phyloP scores from a whole-genome alignment of 768 basidiomycete species.

The Kwoniella dejecticola region DNA sequence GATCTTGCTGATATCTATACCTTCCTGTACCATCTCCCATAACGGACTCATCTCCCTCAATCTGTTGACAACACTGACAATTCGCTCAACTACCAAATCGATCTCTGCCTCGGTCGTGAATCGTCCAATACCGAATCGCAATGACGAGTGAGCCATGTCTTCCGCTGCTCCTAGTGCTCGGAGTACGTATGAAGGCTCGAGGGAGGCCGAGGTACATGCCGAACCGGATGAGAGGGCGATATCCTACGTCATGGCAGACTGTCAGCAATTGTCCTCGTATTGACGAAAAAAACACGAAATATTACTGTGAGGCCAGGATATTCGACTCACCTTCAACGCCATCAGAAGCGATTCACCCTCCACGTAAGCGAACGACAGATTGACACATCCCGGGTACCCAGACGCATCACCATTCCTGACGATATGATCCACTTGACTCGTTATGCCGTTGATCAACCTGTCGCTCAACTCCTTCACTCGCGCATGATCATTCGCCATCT shows the following conservation, averaged over 20 bases:
- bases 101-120: constrained; percentile 98
- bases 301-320: too few species aligned
- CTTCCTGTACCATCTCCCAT: constrained; percentile 99
- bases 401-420: constrained; percentile 88
- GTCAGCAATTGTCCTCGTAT: too few species aligned
- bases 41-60: constrained; percentile 96
- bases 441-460: constrained; percentile 77
- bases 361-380: constrained; percentile 92
- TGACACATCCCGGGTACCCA: constrained; percentile 95
- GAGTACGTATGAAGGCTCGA: constrained; percentile 97
- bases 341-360: constrained; percentile 96
- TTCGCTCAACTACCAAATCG: constrained; percentile 86
- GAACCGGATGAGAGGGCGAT: constrained; percentile 97
- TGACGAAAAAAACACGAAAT: too few species aligned
- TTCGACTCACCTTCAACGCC: constrained; percentile 88
- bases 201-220: constrained; percentile 95
- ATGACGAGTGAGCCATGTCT: constrained; percentile 97
- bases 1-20: constrained; percentile 91
- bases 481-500: constrained; percentile 87
- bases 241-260: constrained; percentile 66
- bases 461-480: constrained; percentile 74
- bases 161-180: constrained; percentile 96
- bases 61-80: constrained; percentile 79
- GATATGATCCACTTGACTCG: constrained; percentile 80
- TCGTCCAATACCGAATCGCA: constrained; percentile 95